A percentile compares a stretch with the other conserved stretches of the same genome.
Evolutionary conservation across 2,329 filamentous ascomycete genomes (phyloP).

Genomic region (Aspergillus pseudoterreus): DNA sequence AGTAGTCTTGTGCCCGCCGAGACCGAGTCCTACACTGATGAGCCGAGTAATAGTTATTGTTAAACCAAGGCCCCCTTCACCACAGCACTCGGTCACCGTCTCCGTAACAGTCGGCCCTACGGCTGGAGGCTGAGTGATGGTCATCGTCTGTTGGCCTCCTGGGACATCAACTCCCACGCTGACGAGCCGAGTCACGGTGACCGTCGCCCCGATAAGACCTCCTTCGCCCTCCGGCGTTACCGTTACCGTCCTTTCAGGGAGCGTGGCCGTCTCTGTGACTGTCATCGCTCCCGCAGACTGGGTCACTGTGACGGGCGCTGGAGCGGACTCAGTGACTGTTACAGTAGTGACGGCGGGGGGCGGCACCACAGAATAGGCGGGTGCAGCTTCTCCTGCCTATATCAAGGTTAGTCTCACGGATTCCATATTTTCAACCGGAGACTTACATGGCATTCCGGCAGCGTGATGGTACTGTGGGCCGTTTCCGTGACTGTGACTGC

Average conservation of each 20-base stretch:
- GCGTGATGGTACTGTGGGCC: neutral
- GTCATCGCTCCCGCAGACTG: conserved; percentile 1
- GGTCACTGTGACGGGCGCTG: neutral
- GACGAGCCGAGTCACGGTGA: neutral
- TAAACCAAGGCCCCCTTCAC: neutral
- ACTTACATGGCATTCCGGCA: neutral
- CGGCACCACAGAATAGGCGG: neutral
- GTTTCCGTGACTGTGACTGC: conserved; percentile 2
- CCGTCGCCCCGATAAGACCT: neutral
- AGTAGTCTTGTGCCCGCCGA: neutral
- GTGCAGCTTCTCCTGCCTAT: neutral
- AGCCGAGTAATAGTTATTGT: neutral
- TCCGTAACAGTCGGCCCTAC: neutral
- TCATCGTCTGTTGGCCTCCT: neutral
- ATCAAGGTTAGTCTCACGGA: neutral
- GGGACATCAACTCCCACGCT: too few species aligned
- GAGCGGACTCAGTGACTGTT: neutral
- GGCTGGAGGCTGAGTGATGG: too few species aligned
- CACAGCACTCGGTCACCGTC: neutral
- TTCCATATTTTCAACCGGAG: neutral
- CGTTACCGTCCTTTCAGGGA: neutral
- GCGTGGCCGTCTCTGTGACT: neutral
- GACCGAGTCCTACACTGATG: neutral
- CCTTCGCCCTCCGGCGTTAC: neutral
- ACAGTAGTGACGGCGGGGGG: neutral